phyloP scores from a whole-genome alignment of 2,329 filamentous ascomycete genomes.

The Chalaropsis thielavioides region DNA sequence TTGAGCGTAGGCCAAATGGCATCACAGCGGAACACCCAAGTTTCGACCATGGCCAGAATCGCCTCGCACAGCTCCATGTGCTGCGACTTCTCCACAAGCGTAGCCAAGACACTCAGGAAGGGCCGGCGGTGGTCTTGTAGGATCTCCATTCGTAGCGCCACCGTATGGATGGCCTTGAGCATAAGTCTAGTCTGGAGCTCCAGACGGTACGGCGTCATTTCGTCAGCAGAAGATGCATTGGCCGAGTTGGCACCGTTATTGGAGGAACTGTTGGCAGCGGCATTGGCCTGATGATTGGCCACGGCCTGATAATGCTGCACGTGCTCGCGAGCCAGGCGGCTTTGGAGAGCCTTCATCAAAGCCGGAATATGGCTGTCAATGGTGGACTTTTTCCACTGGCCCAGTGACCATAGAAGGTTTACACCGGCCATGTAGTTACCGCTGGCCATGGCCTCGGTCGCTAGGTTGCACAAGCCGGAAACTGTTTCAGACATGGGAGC shows the following conservation, averaged over 20 bases:
- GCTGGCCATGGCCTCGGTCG: conserved; percentile 72
- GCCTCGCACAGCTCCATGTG: conserved; percentile 80
- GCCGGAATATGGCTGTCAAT: conserved; percentile 79
- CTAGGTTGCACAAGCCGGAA: conserved; percentile 67
- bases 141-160: conserved; percentile 80
- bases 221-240: conserved; percentile 23
- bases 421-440: conserved; percentile 75
- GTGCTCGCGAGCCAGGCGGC: conserved; percentile 86
- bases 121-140: conserved; percentile 82
- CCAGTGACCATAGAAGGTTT: conserved; percentile 86
- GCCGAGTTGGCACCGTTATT: conserved; percentile 26
- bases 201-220: conserved; percentile 61
- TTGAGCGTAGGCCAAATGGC: conserved; percentile 95
- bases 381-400: conserved; percentile 66
- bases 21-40: conserved; percentile 89
- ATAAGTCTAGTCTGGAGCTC: conserved; percentile 85
- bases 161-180: conserved; percentile 87
- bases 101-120: conserved; percentile 88
- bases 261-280: conserved; percentile 30
- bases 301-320: conserved; percentile 57
- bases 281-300: conserved; percentile 36
- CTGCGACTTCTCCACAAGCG: conserved; percentile 86
- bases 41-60: conserved; percentile 83
- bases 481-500: conserved; percentile 76
- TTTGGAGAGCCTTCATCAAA: conserved; percentile 85